phyloP scores from a whole-genome alignment of 2,329 filamentous ascomycete genomes.

The Teratosphaeria destructans region DNA sequence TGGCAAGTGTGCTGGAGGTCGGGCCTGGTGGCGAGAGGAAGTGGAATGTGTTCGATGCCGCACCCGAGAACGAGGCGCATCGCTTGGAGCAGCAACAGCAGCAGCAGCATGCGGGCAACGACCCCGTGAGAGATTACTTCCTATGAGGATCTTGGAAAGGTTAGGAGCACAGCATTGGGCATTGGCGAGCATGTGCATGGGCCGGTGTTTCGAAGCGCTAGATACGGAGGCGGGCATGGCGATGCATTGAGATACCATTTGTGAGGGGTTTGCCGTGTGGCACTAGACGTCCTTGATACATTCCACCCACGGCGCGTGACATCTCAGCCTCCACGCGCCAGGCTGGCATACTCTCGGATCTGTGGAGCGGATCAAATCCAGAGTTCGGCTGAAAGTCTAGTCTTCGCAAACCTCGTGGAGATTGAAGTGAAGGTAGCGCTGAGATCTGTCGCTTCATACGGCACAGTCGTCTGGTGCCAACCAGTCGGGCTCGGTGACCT shows the following conservation, averaged over 20 bases:
- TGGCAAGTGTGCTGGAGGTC: constrained; percentile 94
- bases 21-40: constrained; percentile 85
- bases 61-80: constrained; percentile 87
- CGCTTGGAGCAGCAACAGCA: constrained; percentile 68
- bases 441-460: no score
- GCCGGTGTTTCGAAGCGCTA: neutral
- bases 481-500: no score
- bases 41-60: constrained; percentile 96
- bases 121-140: constrained; percentile 58
- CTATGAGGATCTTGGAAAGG: constrained; percentile 37
- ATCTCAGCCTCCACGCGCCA: no score
- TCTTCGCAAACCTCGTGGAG: no score
- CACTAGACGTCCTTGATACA: no score
- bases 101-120: constrained; percentile 56
- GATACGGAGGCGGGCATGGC: neutral
- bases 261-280: neutral
- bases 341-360: no score
- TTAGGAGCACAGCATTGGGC: neutral
- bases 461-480: no score
- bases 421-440: no score
- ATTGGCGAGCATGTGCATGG: neutral
- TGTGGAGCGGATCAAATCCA: no score
- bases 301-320: no score
- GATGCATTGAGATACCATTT: neutral
- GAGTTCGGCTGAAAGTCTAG: no score